These are phyloP conservation scores for Microsporum ferrugineum DNA, from an alignment of 2,329 filamentous ascomycete genomes.

Conservation along the genomic window DNA sequence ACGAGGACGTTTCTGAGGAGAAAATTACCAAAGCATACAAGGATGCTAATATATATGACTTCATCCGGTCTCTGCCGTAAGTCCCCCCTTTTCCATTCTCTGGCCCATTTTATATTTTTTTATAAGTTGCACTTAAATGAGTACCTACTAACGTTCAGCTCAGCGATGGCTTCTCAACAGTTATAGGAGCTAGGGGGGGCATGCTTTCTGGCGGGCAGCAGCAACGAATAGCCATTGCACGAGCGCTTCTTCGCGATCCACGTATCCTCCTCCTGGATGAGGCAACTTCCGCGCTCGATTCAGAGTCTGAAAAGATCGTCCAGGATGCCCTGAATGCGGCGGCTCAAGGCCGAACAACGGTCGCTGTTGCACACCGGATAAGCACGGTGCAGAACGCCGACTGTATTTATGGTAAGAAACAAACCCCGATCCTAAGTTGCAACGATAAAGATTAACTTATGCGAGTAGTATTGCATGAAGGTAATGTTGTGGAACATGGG, in stretches of 20 bases:
- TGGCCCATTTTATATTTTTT: too few species aligned
- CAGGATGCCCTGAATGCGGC: neutral
- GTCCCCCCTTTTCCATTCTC: slow-evolving; percentile 18
- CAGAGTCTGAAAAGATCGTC: neutral
- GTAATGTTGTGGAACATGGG: slow-evolving; percentile 80
- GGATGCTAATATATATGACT: slow-evolving; percentile 82
- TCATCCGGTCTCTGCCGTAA: slow-evolving; percentile 67
- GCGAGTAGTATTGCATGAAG: slow-evolving; percentile 68
- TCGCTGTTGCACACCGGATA: neutral
- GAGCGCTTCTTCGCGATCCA: neutral
- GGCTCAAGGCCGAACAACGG: neutral
- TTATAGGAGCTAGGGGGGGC: neutral
- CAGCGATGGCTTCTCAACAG: neutral
- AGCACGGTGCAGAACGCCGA: neutral
- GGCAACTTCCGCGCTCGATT: neutral
- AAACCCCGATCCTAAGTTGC: too few species aligned
- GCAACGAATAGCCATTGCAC: neutral
- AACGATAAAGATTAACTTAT: too few species aligned
- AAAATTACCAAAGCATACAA: slow-evolving; percentile 66
- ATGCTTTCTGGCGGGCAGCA: neutral
- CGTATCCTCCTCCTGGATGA: neutral
- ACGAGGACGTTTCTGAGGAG: slow-evolving; percentile 57
- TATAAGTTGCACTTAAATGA: neutral
- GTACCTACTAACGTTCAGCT: neutral
- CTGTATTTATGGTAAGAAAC: neutral